Percentiles rank a stretch among this genome's conserved stretches.
phyloP scores from a whole-genome alignment of 148 eudicot species.

The Amaranthus palmeri region DNA sequence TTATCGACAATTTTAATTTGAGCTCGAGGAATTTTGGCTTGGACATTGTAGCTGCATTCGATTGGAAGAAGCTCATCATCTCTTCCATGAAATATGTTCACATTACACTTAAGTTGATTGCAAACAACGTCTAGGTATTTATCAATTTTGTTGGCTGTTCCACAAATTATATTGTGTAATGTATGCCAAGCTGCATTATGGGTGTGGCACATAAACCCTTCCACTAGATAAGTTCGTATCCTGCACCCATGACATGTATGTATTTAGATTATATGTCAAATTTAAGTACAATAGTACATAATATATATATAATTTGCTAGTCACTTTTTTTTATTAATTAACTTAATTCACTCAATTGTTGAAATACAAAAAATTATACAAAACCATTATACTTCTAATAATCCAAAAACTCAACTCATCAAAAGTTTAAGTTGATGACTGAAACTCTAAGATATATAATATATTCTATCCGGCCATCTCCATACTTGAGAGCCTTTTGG shows the following conservation, averaged over 20 bases:
- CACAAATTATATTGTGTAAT: slow-evolving; percentile 83
- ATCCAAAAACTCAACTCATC: too few relatives aligned
- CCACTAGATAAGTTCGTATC: slow-evolving; percentile 60
- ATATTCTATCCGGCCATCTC: too few relatives aligned
- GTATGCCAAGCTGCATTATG: slow-evolving; percentile 98
- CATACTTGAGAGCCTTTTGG: too few relatives aligned
- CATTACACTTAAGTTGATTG: slow-evolving; percentile 42
- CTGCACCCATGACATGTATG: slow-evolving; percentile 32
- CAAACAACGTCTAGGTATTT: slow-evolving; percentile 53
- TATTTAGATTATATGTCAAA: too few relatives aligned
- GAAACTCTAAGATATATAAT: too few relatives aligned
- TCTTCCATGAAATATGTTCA: slow-evolving; percentile 62
- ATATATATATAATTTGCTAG: too few relatives aligned
- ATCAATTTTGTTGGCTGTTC: slow-evolving; percentile 67
- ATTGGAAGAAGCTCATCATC: slow-evolving; percentile 80
- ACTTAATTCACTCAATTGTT: too few relatives aligned
- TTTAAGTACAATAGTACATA: too few relatives aligned
- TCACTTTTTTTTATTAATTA: too few relatives aligned
- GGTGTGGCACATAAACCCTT: slow-evolving; percentile 78
- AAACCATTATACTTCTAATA: too few relatives aligned
- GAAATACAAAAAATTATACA: too few relatives aligned
- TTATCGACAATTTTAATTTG: slow-evolving; percentile 57
- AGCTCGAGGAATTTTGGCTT: slow-evolving; percentile 62
- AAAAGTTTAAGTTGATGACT: too few relatives aligned
- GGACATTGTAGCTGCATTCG: slow-evolving; percentile 69